A percentile compares a stretch with the other conserved stretches of the same genome.
These are phyloP conservation scores for Agrostemma githago DNA, from an alignment of 148 eudicot species.

Conservation along the genomic window DNA sequence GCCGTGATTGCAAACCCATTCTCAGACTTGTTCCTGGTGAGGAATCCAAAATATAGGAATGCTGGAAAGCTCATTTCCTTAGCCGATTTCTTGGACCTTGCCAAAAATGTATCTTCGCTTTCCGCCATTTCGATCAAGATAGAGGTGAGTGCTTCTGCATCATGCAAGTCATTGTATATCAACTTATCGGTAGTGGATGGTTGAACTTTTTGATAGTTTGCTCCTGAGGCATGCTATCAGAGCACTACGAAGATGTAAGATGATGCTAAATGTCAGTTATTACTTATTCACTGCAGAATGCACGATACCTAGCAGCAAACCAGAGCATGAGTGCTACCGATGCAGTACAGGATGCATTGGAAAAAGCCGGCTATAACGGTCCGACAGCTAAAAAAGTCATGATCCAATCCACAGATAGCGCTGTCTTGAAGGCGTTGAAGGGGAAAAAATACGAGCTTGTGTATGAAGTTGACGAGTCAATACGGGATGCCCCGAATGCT, in stretches of 20 bases:
- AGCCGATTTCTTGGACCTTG: constrained; percentile 40
- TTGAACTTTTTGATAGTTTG: not conserved
- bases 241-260: not conserved
- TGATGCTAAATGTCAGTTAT: not conserved
- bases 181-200: constrained; percentile 4
- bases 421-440: constrained; percentile 58
- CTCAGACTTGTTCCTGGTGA: constrained; percentile 29
- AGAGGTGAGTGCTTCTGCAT: constrained; percentile 50
- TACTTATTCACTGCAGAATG: constrained; percentile 46
- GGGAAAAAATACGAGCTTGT: constrained; percentile 64
- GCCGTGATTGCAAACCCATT: constrained; percentile 58
- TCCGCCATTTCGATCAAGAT: constrained; percentile 69
- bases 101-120: constrained; percentile 54
- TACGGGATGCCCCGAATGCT: constrained; percentile 44
- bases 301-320: constrained; percentile 67
- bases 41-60: constrained; percentile 44
- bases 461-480: constrained; percentile 49
- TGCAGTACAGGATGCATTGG: constrained; percentile 54
- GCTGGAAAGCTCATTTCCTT: constrained; percentile 43
- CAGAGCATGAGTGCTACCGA: constrained; percentile 52
- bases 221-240: not conserved
- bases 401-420: constrained; percentile 63
- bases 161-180: not conserved
- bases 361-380: constrained; percentile 36
- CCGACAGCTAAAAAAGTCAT: constrained; percentile 48